These are phyloP conservation scores for Boletales sp. DNA, from an alignment of 768 basidiomycete species.

Conservation along the genomic window DNA sequence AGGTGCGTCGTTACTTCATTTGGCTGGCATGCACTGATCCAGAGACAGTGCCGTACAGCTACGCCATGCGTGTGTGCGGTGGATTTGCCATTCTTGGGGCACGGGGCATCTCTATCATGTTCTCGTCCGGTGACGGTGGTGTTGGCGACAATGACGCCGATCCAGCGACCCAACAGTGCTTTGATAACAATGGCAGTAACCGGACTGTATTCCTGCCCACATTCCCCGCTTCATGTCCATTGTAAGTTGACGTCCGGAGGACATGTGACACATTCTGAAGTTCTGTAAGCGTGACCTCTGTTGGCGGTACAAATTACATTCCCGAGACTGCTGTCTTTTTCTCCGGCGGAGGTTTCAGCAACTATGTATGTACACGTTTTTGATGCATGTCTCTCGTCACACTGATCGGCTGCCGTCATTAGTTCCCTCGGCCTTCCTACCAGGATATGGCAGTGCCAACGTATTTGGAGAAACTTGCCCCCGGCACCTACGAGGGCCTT, in stretches of 20 bases:
- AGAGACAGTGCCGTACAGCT: constrained; percentile 47
- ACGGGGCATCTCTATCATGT: constrained; percentile 61
- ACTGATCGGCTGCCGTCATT: background rate
- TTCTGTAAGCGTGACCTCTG: constrained; percentile 58
- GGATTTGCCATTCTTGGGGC: constrained; percentile 64
- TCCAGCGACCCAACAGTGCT: constrained; percentile 51
- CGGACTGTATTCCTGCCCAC: constrained; percentile 48
- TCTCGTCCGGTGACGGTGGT: constrained; percentile 67
- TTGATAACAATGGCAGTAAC: constrained; percentile 58
- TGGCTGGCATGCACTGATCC: background rate
- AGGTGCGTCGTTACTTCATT: constrained; percentile 29
- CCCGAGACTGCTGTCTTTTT: constrained; percentile 60
- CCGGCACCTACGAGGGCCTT: constrained; percentile 51
- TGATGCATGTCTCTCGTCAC: constrained; percentile 1
- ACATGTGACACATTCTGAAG: background rate
- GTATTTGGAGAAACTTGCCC: constrained; percentile 45
- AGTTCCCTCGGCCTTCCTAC: constrained; percentile 55
- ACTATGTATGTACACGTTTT: constrained; percentile 45
- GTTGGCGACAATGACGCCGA: constrained; percentile 61
- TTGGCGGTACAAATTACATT: constrained; percentile 59
- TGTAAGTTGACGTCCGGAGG: constrained; percentile 32
- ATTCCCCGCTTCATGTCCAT: constrained; percentile 65
- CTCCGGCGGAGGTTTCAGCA: constrained; percentile 75
- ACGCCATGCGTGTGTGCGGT: constrained; percentile 54
- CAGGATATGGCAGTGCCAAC: constrained; percentile 43